Evolutionary conservation across 306 rosid species (phyloP).

Genomic region (Erythrophleum fordii): DNA sequence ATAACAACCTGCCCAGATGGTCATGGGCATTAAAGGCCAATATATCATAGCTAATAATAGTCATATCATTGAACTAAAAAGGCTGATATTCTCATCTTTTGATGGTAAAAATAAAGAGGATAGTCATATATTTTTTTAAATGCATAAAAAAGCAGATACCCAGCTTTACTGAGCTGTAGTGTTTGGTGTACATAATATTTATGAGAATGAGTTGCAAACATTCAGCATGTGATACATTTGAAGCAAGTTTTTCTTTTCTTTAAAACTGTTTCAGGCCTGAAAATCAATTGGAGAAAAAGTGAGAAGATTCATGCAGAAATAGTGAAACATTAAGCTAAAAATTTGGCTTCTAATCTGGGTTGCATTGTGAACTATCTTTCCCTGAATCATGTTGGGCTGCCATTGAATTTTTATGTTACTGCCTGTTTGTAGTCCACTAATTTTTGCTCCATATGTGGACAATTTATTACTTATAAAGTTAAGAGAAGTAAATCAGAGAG

Average conservation of each 20-base stretch:
- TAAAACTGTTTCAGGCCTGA: background rate
- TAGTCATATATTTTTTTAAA: background rate
- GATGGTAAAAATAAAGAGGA: background rate
- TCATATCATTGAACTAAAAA: conserved; percentile 5
- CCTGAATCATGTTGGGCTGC: background rate
- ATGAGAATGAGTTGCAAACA: background rate
- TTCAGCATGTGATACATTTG: conserved; percentile 9
- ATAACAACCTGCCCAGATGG: conserved; percentile 76
- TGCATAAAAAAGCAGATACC: conserved; percentile 27
- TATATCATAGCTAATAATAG: conserved; percentile 9
- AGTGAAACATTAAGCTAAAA: background rate
- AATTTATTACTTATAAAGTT: background rate
- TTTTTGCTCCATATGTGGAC: too few species aligned
- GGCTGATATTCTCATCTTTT: background rate
- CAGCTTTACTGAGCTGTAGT: conserved; percentile 11
- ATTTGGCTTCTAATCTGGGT: background rate
- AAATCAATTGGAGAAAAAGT: conserved; percentile 3
- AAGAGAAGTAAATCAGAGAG: background rate
- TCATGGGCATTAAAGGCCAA: conserved; percentile 37
- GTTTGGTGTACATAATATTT: background rate
- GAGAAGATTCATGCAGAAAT: background rate
- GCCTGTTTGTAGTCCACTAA: background rate
- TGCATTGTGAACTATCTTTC: background rate
- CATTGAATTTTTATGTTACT: background rate
- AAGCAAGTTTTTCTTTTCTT: conserved; percentile 12